phyloP scores from a whole-genome alignment of 495 filamentous ascomycete species.

The Daldinia concentrica region DNA sequence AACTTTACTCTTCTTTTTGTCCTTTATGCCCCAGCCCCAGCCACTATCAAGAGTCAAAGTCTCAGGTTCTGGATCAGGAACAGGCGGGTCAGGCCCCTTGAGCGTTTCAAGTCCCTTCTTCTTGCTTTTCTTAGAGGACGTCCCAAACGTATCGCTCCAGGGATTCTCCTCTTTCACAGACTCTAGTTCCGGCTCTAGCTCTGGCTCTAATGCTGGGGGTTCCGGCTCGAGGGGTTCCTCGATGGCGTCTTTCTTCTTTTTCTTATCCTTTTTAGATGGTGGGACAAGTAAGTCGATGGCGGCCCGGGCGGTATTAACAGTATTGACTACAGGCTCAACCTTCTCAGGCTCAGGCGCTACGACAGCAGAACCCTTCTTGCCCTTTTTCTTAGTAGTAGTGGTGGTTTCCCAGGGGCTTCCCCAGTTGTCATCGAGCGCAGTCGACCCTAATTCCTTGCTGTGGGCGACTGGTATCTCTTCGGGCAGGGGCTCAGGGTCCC shows the following conservation, averaged over 20 bases:
- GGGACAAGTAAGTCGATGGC: slow-evolving; percentile 51
- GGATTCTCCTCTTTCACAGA: slow-evolving; percentile 31
- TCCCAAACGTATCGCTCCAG: slow-evolving; percentile 26
- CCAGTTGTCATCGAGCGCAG: slow-evolving; percentile 43
- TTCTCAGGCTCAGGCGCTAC: slow-evolving; percentile 48
- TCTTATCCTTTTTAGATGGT: slow-evolving; percentile 42
- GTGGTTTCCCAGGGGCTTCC: slow-evolving; percentile 36
- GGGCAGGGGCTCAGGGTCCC: slow-evolving; percentile 37
- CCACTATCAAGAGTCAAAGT: slow-evolving; percentile 10
- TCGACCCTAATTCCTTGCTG: slow-evolving; percentile 29
- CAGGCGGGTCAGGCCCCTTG: slow-evolving; percentile 29
- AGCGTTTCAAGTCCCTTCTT: slow-evolving; percentile 44
- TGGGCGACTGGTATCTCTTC: slow-evolving; percentile 38
- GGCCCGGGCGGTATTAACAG: slow-evolving; percentile 39
- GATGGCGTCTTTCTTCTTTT: slow-evolving; percentile 31
- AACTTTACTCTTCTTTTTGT: slow-evolving; percentile 34
- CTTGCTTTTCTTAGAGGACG: slow-evolving; percentile 44
- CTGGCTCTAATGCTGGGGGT: slow-evolving; percentile 15
- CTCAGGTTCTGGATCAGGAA: slow-evolving; percentile 25
- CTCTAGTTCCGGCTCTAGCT: slow-evolving; percentile 17
- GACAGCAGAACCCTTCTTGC: slow-evolving; percentile 42
- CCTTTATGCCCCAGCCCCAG: slow-evolving; percentile 31
- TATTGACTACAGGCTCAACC: slow-evolving; percentile 44
- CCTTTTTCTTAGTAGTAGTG: slow-evolving; percentile 45
- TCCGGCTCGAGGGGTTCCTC: slow-evolving; percentile 39